Conservation (phyloP, 2,329 filamentous ascomycete genomes). For the Ophiostoma piceae region DNA sequence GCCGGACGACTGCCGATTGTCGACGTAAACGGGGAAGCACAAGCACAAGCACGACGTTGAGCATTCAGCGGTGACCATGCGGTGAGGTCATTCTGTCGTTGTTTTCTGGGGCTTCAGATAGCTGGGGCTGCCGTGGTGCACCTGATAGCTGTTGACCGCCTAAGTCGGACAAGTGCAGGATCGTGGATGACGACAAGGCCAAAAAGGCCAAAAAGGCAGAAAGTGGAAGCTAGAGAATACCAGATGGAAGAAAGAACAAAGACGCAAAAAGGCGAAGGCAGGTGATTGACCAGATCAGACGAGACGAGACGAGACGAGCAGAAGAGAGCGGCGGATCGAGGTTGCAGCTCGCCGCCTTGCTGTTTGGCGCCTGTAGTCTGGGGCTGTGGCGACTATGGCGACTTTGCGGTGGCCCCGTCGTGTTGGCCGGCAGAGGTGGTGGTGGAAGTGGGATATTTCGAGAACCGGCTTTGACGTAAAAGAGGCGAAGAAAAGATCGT, state of each 20-base stretch:
- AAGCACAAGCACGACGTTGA: conserved; percentile 1
- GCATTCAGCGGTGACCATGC: conserved; percentile 10
- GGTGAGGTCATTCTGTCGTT: conserved; percentile 16
- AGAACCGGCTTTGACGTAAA: neutral
- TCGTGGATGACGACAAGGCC: neutral
- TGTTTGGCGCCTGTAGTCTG: conserved; percentile 5
- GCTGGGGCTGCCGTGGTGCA: neutral
- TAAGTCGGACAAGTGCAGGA: neutral
- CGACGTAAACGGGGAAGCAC: conserved; percentile 18
- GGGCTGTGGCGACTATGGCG: neutral
- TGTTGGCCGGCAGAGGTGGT: neutral
- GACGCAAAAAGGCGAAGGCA: conserved; percentile 1
- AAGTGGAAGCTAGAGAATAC: neutral
- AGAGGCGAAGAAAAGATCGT: neutral
- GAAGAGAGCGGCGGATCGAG: neutral
- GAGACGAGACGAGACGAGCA: neutral
- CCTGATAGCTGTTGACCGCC: neutral
- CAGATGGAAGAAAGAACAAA: neutral
- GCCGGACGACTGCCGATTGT: neutral
- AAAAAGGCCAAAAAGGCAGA: neutral
- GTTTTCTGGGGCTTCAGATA: neutral
- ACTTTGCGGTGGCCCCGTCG: neutral
- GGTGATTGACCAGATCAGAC: neutral
- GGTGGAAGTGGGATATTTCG: neutral
- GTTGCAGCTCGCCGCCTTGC: conserved; percentile 7